Conservation (phyloP, 2,329 filamentous ascomycete genomes). For the Ceratocystiopsis sp. region DNA sequence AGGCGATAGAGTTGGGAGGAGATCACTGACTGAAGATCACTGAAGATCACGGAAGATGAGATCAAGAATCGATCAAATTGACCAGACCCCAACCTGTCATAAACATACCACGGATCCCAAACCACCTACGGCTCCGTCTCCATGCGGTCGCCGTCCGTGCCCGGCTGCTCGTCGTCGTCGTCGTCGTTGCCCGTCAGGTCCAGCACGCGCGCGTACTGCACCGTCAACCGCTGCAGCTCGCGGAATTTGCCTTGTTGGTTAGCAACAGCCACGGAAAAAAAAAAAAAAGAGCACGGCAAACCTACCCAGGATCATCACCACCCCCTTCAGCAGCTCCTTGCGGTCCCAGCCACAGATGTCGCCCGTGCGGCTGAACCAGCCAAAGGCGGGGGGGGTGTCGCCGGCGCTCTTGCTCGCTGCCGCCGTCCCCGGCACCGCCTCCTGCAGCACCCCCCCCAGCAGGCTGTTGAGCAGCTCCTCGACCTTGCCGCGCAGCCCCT, state of each 20-base stretch:
- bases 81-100: slow-evolving; percentile 26
- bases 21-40: slow-evolving; percentile 21
- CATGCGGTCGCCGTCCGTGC: slow-evolving; percentile 4
- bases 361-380: slow-evolving; percentile 50
- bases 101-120: no score
- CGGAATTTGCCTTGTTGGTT: slow-evolving; percentile 66
- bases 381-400: slow-evolving; percentile 22
- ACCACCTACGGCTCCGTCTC: background rate
- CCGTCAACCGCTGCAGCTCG: slow-evolving; percentile 83
- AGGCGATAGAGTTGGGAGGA: slow-evolving; percentile 39
- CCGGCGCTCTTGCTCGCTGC: background rate
- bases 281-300: slow-evolving; percentile 9
- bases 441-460: slow-evolving; percentile 52
- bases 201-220: slow-evolving; percentile 78
- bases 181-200: slow-evolving; percentile 39
- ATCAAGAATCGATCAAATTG: no score
- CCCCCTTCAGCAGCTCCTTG: slow-evolving; percentile 72
- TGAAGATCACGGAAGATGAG: no score
- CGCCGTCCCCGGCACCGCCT: slow-evolving; percentile 26
- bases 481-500: slow-evolving; percentile 73
- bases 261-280: slow-evolving; percentile 8
- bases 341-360: slow-evolving; percentile 83
- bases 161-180: slow-evolving; percentile 18
- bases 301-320: slow-evolving; percentile 83
- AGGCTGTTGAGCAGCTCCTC: slow-evolving; percentile 78